Evolutionary conservation across 2,329 filamentous ascomycete genomes (phyloP).

Genomic region (Hypoxylon sp.): DNA sequence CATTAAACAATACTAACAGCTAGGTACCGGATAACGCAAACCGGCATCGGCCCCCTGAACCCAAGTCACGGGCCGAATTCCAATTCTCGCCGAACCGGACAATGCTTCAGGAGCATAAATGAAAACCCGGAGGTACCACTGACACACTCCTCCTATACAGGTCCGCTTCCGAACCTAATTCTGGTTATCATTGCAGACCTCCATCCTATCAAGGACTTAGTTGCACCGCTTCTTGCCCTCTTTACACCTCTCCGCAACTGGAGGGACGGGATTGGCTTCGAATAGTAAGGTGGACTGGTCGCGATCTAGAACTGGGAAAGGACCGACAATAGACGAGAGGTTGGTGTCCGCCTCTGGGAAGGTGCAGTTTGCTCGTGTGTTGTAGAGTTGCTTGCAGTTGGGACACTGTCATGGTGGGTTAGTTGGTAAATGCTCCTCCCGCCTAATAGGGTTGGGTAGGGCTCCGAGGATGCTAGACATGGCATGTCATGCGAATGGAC

Average conservation of each 20-base stretch:
- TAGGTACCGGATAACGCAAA: neutral
- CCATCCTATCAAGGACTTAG: neutral
- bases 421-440: neutral
- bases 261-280: neutral
- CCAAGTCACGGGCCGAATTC: neutral
- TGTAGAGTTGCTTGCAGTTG: constrained; percentile 33
- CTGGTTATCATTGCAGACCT: constrained; percentile 6
- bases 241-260: constrained; percentile 1
- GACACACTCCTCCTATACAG: neutral
- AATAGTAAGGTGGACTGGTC: too few relatives aligned
- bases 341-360: constrained; percentile 1
- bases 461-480: neutral
- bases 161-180: neutral
- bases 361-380: constrained; percentile 28
- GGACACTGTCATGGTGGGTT: constrained; percentile 18
- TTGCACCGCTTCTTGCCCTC: constrained; percentile 19
- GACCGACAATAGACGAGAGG: neutral
- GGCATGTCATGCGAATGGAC: neutral
- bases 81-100: neutral
- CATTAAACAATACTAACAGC: constrained; percentile 30
- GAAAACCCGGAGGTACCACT: neutral
- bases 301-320: neutral
- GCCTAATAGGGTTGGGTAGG: too few relatives aligned
- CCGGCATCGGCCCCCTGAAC: neutral
- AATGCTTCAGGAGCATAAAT: neutral